Base-by-base conservation (phyloP, 2,329 filamentous ascomycete species). In the Anthostomella pinea region DNA sequence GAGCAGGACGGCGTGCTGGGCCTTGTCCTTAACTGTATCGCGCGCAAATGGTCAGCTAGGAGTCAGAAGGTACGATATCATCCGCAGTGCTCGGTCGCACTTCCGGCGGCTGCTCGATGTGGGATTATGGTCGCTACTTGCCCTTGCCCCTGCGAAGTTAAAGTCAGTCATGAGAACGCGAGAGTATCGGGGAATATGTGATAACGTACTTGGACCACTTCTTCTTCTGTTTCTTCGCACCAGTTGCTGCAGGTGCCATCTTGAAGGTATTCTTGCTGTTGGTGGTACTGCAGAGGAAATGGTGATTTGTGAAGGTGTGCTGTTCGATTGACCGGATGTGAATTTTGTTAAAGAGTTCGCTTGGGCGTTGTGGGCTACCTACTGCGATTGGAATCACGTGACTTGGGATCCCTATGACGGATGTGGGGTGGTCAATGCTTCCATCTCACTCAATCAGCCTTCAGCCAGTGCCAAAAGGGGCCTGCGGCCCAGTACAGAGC, bases 1-100 rank as follows among this genome's bases (percentile, higher is more conserved):
- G 75, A 98, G 88, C 67, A 97, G 80, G 73, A 98, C 93, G 72
- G 87, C 87, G 83, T 98, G 93, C 73, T 97, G 86, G 75, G 93
- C 91, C 90, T 98, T 98, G 83, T 98, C 93, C 93, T 98, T 98
- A 80, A 98, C 93, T 61, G 36, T 27, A 49, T 9, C 22, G 20
- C 32, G 17, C 24, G 28, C n/a, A 29, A 23, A 39, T 13, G 46
- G n/a, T 57, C 45, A 58, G 54, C 25, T 27, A n/a, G 19, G n/a
- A 35, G 32, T 35, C 29, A 26, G 33, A 30, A 8, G 6, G 19
- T n/a, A n/a, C n/a, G n/a, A n/a, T n/a, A n/a, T n/a, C n/a, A n/a
- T n/a, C n/a, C n/a, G n/a, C n/a, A n/a, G n/a, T n/a, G n/a, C n/a
- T n/a, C n/a, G n/a, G n/a, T n/a, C n/a, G n/a, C n/a, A n/a, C n/a